Conservation (phyloP, 2,329 filamentous ascomycete genomes). For the Trichoderma sp. region DNA sequence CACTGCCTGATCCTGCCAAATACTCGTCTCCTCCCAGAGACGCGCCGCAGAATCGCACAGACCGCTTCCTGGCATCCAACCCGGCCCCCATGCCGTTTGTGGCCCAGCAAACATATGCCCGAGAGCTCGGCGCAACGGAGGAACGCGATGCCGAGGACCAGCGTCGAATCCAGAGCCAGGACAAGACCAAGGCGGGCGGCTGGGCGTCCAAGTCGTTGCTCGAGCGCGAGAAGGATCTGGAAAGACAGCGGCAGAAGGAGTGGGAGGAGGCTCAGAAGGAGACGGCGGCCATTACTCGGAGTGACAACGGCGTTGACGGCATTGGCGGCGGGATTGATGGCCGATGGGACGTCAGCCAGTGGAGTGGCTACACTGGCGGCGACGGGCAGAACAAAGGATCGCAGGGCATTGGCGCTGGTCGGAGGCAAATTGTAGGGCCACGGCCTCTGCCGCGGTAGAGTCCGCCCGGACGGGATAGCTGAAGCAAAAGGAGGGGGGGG, state of each 20-base stretch:
- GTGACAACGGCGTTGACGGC: constrained; percentile 53
- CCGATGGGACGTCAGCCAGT: constrained; percentile 73
- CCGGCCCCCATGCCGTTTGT: constrained; percentile 43
- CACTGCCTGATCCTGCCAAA: constrained; percentile 50
- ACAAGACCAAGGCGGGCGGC: constrained; percentile 58
- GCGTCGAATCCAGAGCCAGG: constrained; percentile 55
- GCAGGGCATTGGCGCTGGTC: constrained; percentile 64
- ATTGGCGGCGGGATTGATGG: constrained; percentile 64
- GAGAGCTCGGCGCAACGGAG: constrained; percentile 53
- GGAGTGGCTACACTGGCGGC: constrained; percentile 70
- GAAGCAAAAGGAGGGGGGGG: not conserved
- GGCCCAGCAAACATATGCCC: constrained; percentile 50
- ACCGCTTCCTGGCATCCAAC: constrained; percentile 56
- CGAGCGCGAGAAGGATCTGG: constrained; percentile 77
- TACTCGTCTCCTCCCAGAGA: constrained; percentile 29
- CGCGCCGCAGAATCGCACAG: constrained; percentile 46
- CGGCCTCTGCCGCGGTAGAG: constrained; percentile 55
- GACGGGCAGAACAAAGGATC: constrained; percentile 68
- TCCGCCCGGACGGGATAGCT: not conserved
- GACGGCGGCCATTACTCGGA: constrained; percentile 52
- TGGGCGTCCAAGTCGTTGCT: constrained; percentile 68
- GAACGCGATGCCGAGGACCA: constrained; percentile 63
- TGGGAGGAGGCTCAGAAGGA: constrained; percentile 75
- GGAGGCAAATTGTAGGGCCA: constrained; percentile 77
- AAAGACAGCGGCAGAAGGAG: constrained; percentile 71